phyloP scores from a whole-genome alignment of 441 rosid species.

The Erysimum pusillum region DNA sequence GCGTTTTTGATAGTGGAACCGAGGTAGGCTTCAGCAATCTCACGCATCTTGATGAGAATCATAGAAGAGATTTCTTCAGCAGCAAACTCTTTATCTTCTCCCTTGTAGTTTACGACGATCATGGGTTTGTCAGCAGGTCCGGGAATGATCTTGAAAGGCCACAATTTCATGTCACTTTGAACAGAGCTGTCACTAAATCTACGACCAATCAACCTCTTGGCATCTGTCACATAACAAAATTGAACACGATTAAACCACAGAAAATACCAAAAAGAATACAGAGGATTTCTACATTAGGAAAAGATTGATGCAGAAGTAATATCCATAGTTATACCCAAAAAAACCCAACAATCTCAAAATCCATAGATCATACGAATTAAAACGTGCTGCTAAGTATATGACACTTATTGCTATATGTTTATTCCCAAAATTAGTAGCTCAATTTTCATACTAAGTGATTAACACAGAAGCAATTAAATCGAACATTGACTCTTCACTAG shows the following conservation, averaged over 20 bases:
- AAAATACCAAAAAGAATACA: not conserved
- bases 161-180: conserved; percentile 60
- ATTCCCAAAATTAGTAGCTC: not conserved
- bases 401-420: not conserved
- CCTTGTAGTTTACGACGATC: conserved; percentile 61
- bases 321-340: not conserved
- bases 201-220: conserved; percentile 72
- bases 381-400: not conserved
- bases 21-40: conserved; percentile 69
- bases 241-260: not conserved
- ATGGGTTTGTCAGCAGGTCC: conserved; percentile 69
- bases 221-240: conserved; percentile 49
- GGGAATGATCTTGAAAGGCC: conserved; percentile 64
- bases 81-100: conserved; percentile 62
- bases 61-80: conserved; percentile 74
- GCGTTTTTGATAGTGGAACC: conserved; percentile 63
- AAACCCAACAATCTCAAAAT: not conserved
- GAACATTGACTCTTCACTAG: not conserved
- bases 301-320: not conserved
- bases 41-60: conserved; percentile 75
- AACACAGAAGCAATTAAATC: not conserved
- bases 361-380: not conserved
- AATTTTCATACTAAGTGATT: not conserved
- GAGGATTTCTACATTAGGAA: not conserved
- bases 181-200: conserved; percentile 63